phyloP scores from a whole-genome alignment of 495 filamentous ascomycete genomes.

The Penicillium nucicola region DNA sequence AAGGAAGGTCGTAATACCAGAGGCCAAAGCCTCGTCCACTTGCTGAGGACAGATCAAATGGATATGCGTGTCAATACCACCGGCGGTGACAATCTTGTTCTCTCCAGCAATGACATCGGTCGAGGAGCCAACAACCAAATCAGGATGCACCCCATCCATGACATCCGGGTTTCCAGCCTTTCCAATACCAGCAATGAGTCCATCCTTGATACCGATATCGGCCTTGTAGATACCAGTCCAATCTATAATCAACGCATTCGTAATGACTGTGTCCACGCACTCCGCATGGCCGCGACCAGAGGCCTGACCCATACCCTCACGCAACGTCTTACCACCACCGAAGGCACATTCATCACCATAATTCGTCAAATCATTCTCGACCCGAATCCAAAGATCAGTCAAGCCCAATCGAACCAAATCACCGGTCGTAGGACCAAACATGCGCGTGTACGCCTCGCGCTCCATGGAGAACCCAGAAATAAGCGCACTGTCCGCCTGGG shows the following conservation, averaged over 20 bases:
- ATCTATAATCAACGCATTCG: constrained; percentile 90
- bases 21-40: constrained; percentile 77
- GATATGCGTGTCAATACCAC: constrained; percentile 90
- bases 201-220: constrained; percentile 91
- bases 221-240: constrained; percentile 95
- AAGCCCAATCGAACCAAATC: constrained; percentile 77
- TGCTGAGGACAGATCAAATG: constrained; percentile 98
- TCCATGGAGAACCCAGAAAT: constrained; percentile 68
- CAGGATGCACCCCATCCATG: constrained; percentile 80
- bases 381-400: constrained; percentile 88
- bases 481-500: constrained; percentile 49
- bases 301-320: constrained; percentile 96
- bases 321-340: constrained; percentile 89
- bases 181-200: constrained; percentile 84
- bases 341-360: constrained; percentile 97
- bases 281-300: constrained; percentile 68
- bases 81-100: constrained; percentile 88
- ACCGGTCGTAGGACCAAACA: constrained; percentile 92
- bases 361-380: constrained; percentile 80
- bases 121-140: constrained; percentile 81
- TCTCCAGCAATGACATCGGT: constrained; percentile 97
- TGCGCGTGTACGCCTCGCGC: constrained; percentile 70
- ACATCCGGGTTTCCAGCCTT: constrained; percentile 97
- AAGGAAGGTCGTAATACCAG: constrained; percentile 88
- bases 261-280: constrained; percentile 81